phyloP scores from a whole-genome alignment of 192 early-diverging fungal species.

The Mortierella hygrophila region DNA sequence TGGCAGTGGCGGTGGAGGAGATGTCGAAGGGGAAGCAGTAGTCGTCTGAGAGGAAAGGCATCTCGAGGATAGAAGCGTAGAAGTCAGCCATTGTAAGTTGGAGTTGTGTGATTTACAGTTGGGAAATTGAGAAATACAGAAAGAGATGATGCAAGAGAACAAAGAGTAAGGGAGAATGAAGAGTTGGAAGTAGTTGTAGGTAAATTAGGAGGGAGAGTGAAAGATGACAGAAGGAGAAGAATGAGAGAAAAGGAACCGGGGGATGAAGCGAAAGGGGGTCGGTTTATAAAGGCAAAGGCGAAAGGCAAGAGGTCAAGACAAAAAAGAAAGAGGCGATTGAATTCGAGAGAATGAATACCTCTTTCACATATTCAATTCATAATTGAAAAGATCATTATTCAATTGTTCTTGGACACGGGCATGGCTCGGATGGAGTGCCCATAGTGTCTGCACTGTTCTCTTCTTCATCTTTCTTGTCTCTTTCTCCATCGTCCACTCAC shows the following conservation, averaged over 20 bases:
- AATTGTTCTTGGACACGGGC: no score
- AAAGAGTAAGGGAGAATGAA: background rate
- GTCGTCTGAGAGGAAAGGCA: slow-evolving; percentile 48
- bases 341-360: background rate
- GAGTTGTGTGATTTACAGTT: background rate
- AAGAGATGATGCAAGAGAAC: background rate
- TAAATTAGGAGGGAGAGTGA: background rate
- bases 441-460: slow-evolving; percentile 1
- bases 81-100: slow-evolving; percentile 28
- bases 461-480: background rate
- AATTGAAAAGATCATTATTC: background rate
- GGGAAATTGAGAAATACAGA: background rate
- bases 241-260: background rate
- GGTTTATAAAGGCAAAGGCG: background rate
- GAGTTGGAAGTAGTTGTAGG: no score
- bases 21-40: slow-evolving; percentile 48
- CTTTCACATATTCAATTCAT: background rate
- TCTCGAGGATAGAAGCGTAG: slow-evolving; percentile 39
- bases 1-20: background rate
- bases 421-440: background rate
- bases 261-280: background rate
- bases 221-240: background rate
- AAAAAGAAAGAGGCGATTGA: background rate
- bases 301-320: background rate
- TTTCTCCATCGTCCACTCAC: no score